Conservation (phyloP, 2,329 filamentous ascomycete species). For the Colletotrichum sp. region DNA sequence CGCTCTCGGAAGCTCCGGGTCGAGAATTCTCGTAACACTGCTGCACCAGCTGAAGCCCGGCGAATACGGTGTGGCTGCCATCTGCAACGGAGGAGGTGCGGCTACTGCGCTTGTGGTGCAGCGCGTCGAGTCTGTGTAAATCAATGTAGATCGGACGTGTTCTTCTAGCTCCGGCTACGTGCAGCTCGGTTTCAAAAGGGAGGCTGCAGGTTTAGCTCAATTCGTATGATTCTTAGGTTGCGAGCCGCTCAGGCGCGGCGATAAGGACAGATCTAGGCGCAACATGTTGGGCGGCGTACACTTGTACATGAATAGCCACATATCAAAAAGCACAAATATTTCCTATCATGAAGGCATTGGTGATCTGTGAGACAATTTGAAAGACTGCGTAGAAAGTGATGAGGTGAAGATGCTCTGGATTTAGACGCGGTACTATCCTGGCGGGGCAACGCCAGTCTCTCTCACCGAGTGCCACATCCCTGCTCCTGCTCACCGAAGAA, state of each 20-base stretch:
- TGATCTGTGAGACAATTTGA: neutral
- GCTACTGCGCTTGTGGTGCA: slow-evolving; percentile 93
- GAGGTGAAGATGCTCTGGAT: neutral
- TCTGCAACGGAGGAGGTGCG: slow-evolving; percentile 95
- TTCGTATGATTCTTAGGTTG: neutral
- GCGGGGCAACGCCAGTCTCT: neutral
- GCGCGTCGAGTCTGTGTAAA: slow-evolving; percentile 66
- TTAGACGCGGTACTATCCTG: neutral
- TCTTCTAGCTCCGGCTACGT: neutral
- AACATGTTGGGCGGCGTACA: neutral
- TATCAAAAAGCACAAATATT: neutral
- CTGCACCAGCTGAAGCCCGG: slow-evolving; percentile 90
- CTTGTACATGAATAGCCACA: neutral
- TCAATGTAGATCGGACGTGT: neutral
- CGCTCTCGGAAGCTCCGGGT: slow-evolving; percentile 91
- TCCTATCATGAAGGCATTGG: too few species aligned
- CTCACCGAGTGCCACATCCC: slow-evolving; percentile 1
- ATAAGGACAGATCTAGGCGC: neutral
- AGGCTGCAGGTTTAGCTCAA: neutral
- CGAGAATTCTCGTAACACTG: slow-evolving; percentile 86
- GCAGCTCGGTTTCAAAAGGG: neutral
- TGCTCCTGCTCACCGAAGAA: slow-evolving; percentile 2
- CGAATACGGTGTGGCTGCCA: slow-evolving; percentile 93
- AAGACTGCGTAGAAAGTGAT: neutral
- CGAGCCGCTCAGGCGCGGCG: neutral